Base-by-base conservation (phyloP, 495 filamentous ascomycete genomes). In the Trichocladium antarcticum region DNA sequence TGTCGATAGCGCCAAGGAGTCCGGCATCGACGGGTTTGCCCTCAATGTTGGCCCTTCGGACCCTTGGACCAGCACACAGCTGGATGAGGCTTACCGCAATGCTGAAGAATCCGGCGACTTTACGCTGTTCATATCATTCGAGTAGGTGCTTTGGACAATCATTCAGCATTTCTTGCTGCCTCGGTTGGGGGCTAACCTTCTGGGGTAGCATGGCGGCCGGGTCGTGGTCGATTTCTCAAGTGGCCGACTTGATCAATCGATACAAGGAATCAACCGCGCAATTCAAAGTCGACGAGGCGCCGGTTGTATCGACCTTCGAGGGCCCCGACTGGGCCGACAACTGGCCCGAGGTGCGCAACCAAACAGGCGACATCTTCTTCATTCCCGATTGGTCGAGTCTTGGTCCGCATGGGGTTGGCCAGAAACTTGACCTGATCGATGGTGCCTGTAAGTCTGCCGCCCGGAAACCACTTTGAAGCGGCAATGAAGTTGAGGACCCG, bases 231-330 rank as follows among this genome's bases (percentile, higher is more conserved):
- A 62, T 70, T 8, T 60, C 70, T 17, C 66, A 77, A 42, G 82
- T 87, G 7, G 66, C 74, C 17, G 51, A 54, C 28, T 67, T 74
- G n/a, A 73, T 87, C 56, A 79, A 83, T 45, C 54, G 62, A 12
- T 82, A 79, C 62, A 76, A 72, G 47, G 45, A 49, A 16, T 67
- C 62, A 2, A 27, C 60, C 8, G 72, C 78, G 3, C 76, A 86
- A 50, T 77, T 76, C 55, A 64, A 71, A 24, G 71, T 78, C 45
- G 63, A 78, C 15, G 70, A 69, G 32, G 71, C 69, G 39, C 75
- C 81, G 1, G 69, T 87, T 16, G 83, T 85, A 22, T 84, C 79
- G 2, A 87, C 85, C 0, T 89, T 89, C 51, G 83, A 85, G 55
- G 83, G 82, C 1, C 64, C 70, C 5, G 57, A 47, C 12, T 80